A percentile compares a stretch with the other conserved stretches of the same genome.
Conservation (phyloP, 1,284 basidiomycete genomes). For the Earliella scabrosa region DNA sequence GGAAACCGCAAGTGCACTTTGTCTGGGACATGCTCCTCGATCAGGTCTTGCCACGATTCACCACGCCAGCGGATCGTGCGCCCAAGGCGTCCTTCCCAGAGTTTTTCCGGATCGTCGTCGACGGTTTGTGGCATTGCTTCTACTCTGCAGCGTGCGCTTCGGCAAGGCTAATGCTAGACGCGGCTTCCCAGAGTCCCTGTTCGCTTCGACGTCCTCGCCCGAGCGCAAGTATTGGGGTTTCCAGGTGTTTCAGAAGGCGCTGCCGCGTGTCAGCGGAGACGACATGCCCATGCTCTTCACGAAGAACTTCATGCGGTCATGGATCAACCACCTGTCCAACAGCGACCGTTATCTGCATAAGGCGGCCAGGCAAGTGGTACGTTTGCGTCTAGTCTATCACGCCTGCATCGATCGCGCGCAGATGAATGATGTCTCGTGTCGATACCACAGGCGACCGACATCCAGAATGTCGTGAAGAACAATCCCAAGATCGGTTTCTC, state of each 20-base stretch:
- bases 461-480: constrained; percentile 76
- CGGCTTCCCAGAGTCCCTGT: constrained; percentile 74
- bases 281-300: constrained; percentile 91
- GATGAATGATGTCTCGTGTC: constrained; percentile 3
- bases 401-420: neutral
- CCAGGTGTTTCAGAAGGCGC: constrained; percentile 84
- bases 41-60: constrained; percentile 61
- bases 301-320: constrained; percentile 94
- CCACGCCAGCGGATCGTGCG: constrained; percentile 33
- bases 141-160: constrained; percentile 4
- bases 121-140: constrained; percentile 57
- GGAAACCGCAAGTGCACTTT: constrained; percentile 93
- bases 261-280: constrained; percentile 68
- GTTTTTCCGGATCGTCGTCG: constrained; percentile 89
- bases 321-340: constrained; percentile 94
- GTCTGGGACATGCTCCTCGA: constrained; percentile 90
- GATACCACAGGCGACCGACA: constrained; percentile 64
- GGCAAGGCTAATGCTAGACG: constrained; percentile 10
- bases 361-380: constrained; percentile 79
- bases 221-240: constrained; percentile 97
- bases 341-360: constrained; percentile 90
- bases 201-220: constrained; percentile 82
- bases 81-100: constrained; percentile 81
- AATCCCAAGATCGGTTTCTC: constrained; percentile 86
- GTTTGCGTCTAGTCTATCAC: constrained; percentile 30